Percentiles rank a stretch among this genome's conserved stretches.
These are phyloP conservation scores for Flaveria linearis DNA, from an alignment of 129 eudicot genomes.

Conservation along the genomic window DNA sequence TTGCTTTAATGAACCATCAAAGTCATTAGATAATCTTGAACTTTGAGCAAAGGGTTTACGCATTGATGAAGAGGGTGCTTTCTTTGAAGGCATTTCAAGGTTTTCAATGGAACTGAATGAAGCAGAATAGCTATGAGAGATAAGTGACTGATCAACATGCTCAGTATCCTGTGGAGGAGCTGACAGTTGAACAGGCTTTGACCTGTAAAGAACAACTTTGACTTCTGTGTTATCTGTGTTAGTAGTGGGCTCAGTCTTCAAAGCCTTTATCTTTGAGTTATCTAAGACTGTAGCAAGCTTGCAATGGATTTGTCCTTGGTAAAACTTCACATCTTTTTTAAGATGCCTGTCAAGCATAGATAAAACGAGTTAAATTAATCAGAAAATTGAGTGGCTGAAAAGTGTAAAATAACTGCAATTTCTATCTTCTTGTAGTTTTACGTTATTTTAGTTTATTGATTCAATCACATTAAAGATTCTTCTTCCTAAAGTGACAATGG, in stretches of 20 bases:
- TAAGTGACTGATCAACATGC: conserved; percentile 39
- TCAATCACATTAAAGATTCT: too few species aligned
- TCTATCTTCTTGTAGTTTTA: too few species aligned
- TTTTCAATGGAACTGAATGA: conserved; percentile 46
- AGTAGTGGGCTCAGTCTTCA: conserved; percentile 30
- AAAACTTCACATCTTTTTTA: conserved; percentile 53
- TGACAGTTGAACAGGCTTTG: conserved; percentile 53
- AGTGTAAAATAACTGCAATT: too few species aligned
- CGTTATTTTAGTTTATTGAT: too few species aligned
- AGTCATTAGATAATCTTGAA: conserved; percentile 34
- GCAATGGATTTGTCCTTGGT: conserved; percentile 65
- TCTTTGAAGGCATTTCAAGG: conserved; percentile 48
- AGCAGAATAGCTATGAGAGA: conserved; percentile 35
- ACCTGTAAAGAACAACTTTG: conserved; percentile 53
- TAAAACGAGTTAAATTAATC: neutral
- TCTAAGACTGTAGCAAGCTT: conserved; percentile 63
- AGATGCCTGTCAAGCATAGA: conserved; percentile 52
- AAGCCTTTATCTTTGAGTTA: conserved; percentile 37
- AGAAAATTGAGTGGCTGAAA: neutral
- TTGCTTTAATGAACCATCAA: conserved; percentile 37
- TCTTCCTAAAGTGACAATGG: too few species aligned
- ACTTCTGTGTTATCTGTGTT: conserved; percentile 52
- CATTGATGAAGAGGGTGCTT: conserved; percentile 30
- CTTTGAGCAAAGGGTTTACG: conserved; percentile 32
- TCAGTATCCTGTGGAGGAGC: conserved; percentile 39